These are phyloP conservation scores for Boletus rubescentipes DNA, from an alignment of 768 basidiomycete species.

Conservation along the genomic window DNA sequence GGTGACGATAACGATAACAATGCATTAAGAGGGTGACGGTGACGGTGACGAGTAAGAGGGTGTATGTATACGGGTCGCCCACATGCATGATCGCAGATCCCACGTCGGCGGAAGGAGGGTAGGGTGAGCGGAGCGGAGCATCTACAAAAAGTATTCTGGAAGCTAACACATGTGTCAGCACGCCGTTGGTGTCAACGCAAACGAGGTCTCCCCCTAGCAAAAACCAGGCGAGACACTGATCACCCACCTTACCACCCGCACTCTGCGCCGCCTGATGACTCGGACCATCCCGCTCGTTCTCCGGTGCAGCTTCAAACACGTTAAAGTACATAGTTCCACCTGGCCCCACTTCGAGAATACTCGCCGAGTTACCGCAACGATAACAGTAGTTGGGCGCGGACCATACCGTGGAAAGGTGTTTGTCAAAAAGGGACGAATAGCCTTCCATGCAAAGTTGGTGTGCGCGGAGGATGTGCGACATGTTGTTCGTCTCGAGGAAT, in stretches of 20 bases:
- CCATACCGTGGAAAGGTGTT: conserved; percentile 97
- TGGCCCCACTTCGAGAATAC: conserved; percentile 93
- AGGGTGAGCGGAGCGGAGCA: not conserved
- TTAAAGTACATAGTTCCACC: conserved; percentile 90
- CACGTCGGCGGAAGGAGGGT: not conserved
- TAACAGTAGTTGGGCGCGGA: conserved; percentile 99
- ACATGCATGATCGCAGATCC: conserved; percentile 8
- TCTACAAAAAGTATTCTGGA: conserved; percentile 75
- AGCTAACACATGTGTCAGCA: conserved; percentile 43
- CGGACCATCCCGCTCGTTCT: conserved; percentile 93
- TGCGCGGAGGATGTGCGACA: conserved; percentile 96
- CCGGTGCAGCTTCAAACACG: conserved; percentile 97
- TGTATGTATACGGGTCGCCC: not conserved
- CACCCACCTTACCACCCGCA: conserved; percentile 64
- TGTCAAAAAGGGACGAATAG: conserved; percentile 94
- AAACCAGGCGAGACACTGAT: not conserved
- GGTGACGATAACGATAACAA: conserved; percentile 5
- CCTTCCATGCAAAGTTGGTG: conserved; percentile 99
- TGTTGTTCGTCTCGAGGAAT: conserved; percentile 92
- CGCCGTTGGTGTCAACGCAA: not conserved
- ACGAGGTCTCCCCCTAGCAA: not conserved
- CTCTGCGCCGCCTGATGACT: conserved; percentile 73
- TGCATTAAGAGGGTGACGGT: not conserved
- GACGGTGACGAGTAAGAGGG: conserved; percentile 2
- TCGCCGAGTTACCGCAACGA: conserved; percentile 95